Conservation (phyloP, 306 rosid species). For the Datisca glomerata region DNA sequence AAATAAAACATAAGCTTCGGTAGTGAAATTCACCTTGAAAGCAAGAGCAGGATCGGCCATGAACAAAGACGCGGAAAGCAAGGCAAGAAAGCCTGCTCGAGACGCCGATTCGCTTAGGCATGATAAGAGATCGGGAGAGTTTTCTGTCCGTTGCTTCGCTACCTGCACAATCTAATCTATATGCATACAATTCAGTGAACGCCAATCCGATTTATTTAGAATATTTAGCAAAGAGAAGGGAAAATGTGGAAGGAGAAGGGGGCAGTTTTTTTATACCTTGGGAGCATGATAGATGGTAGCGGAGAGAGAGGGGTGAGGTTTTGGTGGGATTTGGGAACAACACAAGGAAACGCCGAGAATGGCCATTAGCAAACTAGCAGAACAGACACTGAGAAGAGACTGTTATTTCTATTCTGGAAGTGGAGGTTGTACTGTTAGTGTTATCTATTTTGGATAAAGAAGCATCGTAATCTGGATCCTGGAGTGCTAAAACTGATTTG, state of each 20-base stretch:
- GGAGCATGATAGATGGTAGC: background rate
- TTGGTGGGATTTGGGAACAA: background rate
- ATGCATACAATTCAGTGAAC: background rate
- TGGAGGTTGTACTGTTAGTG: too few species aligned
- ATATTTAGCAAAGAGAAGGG: slow-evolving; percentile 9
- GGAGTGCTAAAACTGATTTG: too few species aligned
- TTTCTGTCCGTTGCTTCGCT: slow-evolving; percentile 19
- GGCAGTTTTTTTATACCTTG: background rate
- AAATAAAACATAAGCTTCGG: background rate
- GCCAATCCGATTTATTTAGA: background rate
- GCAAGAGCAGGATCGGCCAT: slow-evolving; percentile 69
- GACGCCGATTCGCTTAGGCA: slow-evolving; percentile 35
- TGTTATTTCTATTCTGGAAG: too few species aligned
- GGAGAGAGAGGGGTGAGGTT: background rate
- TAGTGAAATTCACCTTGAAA: slow-evolving; percentile 34
- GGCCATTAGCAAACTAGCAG: background rate
- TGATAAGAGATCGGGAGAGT: slow-evolving; percentile 19
- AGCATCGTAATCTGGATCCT: too few species aligned
- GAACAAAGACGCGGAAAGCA: slow-evolving; percentile 64
- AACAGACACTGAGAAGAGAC: background rate
- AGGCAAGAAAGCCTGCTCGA: slow-evolving; percentile 44
- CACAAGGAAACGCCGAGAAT: background rate
- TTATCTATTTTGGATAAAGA: too few species aligned
- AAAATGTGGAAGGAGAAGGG: background rate
- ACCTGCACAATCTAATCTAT: slow-evolving; percentile 1